Evolutionary conservation across 768 basidiomycete species (phyloP).

Genomic region (Mycena filopes): DNA sequence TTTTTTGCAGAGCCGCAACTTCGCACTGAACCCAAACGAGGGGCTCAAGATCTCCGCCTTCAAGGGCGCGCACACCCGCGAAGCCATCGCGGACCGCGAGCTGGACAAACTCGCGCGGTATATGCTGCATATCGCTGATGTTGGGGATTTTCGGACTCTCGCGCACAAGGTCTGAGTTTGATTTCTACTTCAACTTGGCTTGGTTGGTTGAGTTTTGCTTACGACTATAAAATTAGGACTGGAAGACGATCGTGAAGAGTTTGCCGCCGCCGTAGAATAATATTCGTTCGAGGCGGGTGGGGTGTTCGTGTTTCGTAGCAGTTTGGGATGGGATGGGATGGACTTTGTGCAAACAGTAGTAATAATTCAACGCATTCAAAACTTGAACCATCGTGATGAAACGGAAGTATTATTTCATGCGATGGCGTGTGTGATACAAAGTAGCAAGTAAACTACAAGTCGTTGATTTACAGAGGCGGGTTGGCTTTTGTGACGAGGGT

Average conservation of each 20-base stretch:
- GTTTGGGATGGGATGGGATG: neutral
- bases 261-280: slow-evolving; percentile 40
- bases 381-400: neutral
- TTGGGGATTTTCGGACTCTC: slow-evolving; percentile 70
- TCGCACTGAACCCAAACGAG: slow-evolving; percentile 86
- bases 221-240: slow-evolving; percentile 47
- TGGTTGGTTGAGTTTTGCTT: neutral
- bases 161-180: slow-evolving; percentile 84
- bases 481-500: slow-evolving; percentile 64
- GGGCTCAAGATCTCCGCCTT: slow-evolving; percentile 88
- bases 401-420: slow-evolving; percentile 1
- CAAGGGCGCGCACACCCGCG: slow-evolving; percentile 77
- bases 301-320: too few relatives aligned
- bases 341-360: neutral
- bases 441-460: neutral
- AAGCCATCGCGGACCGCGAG: slow-evolving; percentile 74
- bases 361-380: neutral
- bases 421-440: slow-evolving; percentile 6
- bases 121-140: slow-evolving; percentile 68
- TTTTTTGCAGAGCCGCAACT: slow-evolving; percentile 72
- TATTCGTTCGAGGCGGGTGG: too few relatives aligned
- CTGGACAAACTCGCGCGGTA: slow-evolving; percentile 73
- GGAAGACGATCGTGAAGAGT: slow-evolving; percentile 60
- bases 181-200: too few relatives aligned
- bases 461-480: slow-evolving; percentile 55